A percentile compares a stretch with the other conserved stretches of the same genome.
Conservation (phyloP, 805 yeast species). For the Yarrowia yakushimensis region DNA sequence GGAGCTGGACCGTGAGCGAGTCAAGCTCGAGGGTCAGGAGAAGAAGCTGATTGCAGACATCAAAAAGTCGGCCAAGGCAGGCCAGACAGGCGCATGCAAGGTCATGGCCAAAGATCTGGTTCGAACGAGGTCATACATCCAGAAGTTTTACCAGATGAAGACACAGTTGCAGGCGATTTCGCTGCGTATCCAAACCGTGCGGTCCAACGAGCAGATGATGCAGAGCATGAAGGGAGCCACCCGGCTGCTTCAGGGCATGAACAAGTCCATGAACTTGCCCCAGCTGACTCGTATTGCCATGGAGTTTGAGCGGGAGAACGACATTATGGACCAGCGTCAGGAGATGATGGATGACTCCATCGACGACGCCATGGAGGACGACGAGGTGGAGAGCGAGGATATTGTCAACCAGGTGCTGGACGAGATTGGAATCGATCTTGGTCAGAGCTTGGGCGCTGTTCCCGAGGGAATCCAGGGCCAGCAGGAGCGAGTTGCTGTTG, state of each 20-base stretch:
- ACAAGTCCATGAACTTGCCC: constrained; percentile 84
- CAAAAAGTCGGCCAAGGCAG: constrained; percentile 85
- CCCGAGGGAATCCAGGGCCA: constrained; percentile 42
- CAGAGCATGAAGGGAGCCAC: constrained; percentile 90
- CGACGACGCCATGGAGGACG: constrained; percentile 94
- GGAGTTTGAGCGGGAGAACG: constrained; percentile 93
- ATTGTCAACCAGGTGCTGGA: constrained; percentile 88
- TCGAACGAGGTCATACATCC: constrained; percentile 76
- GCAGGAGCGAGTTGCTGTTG: constrained; percentile 51
- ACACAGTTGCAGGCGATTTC: constrained; percentile 95
- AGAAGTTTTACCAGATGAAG: constrained; percentile 87
- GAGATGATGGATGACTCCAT: constrained; percentile 98
- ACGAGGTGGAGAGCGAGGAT: constrained; percentile 74
- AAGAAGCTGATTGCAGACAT: constrained; percentile 81
- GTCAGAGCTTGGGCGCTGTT: constrained; percentile 46
- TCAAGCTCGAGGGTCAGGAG: constrained; percentile 85
- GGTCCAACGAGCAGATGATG: constrained; percentile 94
- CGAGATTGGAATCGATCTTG: constrained; percentile 88
- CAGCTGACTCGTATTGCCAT: constrained; percentile 84
- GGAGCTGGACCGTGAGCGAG: constrained; percentile 83
- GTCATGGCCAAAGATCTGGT: constrained; percentile 95
- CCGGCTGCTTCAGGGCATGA: constrained; percentile 73
- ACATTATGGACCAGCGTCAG: constrained; percentile 96
- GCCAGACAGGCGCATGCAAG: constrained; percentile 84
- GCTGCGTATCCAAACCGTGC: constrained; percentile 83